phyloP scores from a whole-genome alignment of 2,329 filamentous ascomycete genomes.

The Lizonia empirigonia region DNA sequence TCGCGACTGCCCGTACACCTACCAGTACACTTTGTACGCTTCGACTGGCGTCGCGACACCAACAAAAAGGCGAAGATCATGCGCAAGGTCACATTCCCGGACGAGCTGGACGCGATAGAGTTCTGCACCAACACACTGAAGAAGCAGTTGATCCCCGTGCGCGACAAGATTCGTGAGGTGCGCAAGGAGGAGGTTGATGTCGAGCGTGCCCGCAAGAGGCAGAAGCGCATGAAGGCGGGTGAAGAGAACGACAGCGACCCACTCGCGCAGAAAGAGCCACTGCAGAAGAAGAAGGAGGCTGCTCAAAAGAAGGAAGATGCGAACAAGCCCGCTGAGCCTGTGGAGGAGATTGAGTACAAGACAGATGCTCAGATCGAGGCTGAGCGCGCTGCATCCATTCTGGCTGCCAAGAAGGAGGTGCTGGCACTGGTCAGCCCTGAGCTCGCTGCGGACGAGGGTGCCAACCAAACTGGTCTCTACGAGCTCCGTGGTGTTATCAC shows the following conservation, averaged over 20 bases:
- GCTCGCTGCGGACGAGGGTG: conserved; percentile 75
- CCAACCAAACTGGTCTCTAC: conserved; percentile 93
- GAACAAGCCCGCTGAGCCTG: conserved; percentile 59
- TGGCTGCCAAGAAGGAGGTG: conserved; percentile 86
- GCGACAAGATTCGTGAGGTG: conserved; percentile 94
- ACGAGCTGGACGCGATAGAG: conserved; percentile 89
- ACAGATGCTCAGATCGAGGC: conserved; percentile 92
- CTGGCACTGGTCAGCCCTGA: conserved; percentile 76
- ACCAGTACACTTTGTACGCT: conserved; percentile 95
- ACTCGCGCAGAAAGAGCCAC: conserved; percentile 54
- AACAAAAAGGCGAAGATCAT: conserved; percentile 99
- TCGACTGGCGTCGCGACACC: conserved; percentile 95
- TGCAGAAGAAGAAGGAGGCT: conserved; percentile 58
- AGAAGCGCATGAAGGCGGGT: conserved; percentile 71
- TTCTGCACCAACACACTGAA: conserved; percentile 92
- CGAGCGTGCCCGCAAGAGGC: conserved; percentile 87
- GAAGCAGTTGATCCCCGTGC: conserved; percentile 83
- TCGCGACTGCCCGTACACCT: conserved; percentile 91
- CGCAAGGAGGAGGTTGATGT: conserved; percentile 94
- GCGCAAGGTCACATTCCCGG: conserved; percentile 96
- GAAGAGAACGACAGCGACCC: conserved; percentile 57
- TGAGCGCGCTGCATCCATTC: conserved; percentile 76
- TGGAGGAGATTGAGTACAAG: conserved; percentile 78
- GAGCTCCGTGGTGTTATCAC: conserved; percentile 93
- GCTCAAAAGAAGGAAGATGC: conserved; percentile 58